phyloP scores from a whole-genome alignment of 176 grass and related monocot genomes.

The Raddia distichophylla region DNA sequence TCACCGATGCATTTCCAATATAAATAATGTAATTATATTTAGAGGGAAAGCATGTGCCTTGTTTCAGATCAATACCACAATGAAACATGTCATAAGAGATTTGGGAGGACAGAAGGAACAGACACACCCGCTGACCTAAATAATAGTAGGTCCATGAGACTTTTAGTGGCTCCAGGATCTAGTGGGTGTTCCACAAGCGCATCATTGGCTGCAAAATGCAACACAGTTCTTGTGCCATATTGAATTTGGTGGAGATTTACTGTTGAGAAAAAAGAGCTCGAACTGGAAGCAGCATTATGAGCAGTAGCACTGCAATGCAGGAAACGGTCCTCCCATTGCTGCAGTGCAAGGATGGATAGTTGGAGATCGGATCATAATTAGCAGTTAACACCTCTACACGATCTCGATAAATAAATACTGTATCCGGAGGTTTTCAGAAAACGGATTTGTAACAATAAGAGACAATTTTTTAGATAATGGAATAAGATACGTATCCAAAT shows the following conservation, averaged over 20 bases:
- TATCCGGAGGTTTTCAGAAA: background rate
- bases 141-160: slow-evolving; percentile 16
- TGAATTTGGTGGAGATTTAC: slow-evolving; percentile 27
- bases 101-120: slow-evolving; percentile 15
- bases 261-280: slow-evolving; percentile 13
- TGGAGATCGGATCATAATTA: background rate
- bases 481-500: too few species aligned
- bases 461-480: too few species aligned
- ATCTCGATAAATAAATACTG: background rate
- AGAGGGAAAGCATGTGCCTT: background rate
- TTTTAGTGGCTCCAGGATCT: slow-evolving; percentile 45
- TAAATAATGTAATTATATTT: background rate
- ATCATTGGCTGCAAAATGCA: slow-evolving; percentile 24
- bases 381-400: background rate
- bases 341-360: background rate
- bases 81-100: slow-evolving; percentile 1
- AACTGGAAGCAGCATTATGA: slow-evolving; percentile 24
- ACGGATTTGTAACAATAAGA: background rate
- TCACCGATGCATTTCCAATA: slow-evolving; percentile 4
- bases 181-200: slow-evolving; percentile 35
- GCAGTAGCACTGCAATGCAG: slow-evolving; percentile 24
- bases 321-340: slow-evolving; percentile 32
- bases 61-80: slow-evolving; percentile 4
- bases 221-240: slow-evolving; percentile 17
- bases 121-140: slow-evolving; percentile 38